A percentile compares a stretch with the other conserved stretches of the same genome.
phyloP scores from a whole-genome alignment of 768 basidiomycete species.

The Neoboletus subvelutipes region DNA sequence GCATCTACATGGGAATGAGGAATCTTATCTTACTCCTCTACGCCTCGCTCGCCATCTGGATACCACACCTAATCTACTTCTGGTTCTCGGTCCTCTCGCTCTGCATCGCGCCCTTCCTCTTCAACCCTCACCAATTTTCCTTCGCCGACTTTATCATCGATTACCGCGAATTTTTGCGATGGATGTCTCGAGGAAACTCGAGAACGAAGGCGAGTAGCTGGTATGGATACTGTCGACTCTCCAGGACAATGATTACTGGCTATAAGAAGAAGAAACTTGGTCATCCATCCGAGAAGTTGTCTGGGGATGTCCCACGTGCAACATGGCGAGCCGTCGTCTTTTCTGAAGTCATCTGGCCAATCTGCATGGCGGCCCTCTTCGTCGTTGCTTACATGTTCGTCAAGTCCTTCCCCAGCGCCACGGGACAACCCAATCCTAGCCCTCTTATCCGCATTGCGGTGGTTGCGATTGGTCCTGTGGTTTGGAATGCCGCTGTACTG shows the following conservation, averaged over 20 bases:
- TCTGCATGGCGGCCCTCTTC: conserved; percentile 74
- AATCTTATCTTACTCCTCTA: conserved; percentile 90
- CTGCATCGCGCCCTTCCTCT: conserved; percentile 95
- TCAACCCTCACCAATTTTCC: conserved; percentile 99
- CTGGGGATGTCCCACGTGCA: conserved; percentile 91
- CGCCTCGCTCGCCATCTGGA: conserved; percentile 88
- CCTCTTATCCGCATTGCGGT: conserved; percentile 87
- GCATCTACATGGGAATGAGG: conserved; percentile 98
- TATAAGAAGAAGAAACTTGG: conserved; percentile 99
- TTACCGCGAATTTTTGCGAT: conserved; percentile 96
- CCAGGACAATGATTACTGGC: conserved; percentile 95
- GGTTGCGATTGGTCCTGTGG: conserved; percentile 88
- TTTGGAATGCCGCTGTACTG: conserved; percentile 91
- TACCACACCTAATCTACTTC: conserved; percentile 96
- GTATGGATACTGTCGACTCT: conserved; percentile 99
- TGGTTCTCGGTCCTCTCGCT: conserved; percentile 96
- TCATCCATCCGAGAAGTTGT: conserved; percentile 95
- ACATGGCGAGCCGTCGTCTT: conserved; percentile 81
- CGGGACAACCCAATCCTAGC: conserved; percentile 69
- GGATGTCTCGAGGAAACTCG: conserved; percentile 99
- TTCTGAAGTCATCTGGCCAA: conserved; percentile 80
- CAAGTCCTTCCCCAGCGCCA: conserved; percentile 77
- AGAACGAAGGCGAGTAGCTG: conserved; percentile 95
- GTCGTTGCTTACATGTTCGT: conserved; percentile 89
- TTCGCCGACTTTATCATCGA: conserved; percentile 97